Evolutionary conservation across 371 early-diverging fungal genomes (phyloP), one percentile per base, ranked within the genome.

Genomic region (Parasitella parasitica): DNA sequence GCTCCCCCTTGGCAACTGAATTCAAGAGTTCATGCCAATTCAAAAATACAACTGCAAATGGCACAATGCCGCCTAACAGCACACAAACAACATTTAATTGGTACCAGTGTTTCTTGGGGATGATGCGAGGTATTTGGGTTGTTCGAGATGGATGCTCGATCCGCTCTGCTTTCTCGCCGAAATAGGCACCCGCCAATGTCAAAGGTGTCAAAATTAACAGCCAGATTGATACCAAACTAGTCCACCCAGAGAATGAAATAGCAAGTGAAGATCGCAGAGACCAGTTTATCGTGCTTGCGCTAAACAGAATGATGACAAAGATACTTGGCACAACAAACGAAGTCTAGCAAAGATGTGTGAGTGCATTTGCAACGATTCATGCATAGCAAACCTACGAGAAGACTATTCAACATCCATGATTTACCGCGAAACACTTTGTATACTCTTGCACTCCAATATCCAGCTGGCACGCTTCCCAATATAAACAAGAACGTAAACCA

Each of bases 381-480:
- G 46, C n/a, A 27, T 20, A 46, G 22, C 4, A 22, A 37, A 20
- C 64, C 62, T 76, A 74, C 80, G 64, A 80, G 53, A 18, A 67
- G 32, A 24, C 77, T 70, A 56, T 80, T 77, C 28, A 80, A 59
- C 26, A 73, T 48, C 81, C 81, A 80, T 3, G 81, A 73, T 52
- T 66, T 71, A 6, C 81, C 81, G 12, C 76, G 66, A 37, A 80
- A 80, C 2, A 74, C 70, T 49, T 77, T 80, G 49, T 80, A 77
- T 2, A 80, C 53, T 28, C 76, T 65, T 4, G 77, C 76, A 57
- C 77, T 74, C 49, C 64, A 70, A 54, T 74, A 80, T 13, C 81
- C 77, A 37, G 67, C 81, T 18, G 74, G 39, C 12, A 56, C 20
- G 54, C 77, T 80, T 32, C 71, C 67, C 16, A 69, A 43, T 50